phyloP scores from a whole-genome alignment of 305 asterid species.

The Solanum hybrid region DNA sequence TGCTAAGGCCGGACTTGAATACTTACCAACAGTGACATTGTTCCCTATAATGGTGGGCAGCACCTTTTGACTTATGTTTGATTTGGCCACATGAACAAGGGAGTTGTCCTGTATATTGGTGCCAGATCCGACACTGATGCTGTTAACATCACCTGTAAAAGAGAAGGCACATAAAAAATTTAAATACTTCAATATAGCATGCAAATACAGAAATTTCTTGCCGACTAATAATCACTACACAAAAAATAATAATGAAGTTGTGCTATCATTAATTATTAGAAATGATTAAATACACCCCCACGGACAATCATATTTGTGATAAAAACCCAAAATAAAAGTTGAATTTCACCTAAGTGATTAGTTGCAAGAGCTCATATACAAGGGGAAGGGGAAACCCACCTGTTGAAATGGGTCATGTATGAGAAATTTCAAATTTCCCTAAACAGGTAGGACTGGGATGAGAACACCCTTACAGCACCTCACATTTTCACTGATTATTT shows the following conservation, averaged over 20 bases:
- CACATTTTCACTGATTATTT: neutral
- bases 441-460: neutral
- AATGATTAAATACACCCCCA: neutral
- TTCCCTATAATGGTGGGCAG: constrained; percentile 79
- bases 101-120: constrained; percentile 89
- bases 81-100: constrained; percentile 85
- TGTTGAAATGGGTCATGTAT: neutral
- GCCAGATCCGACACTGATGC: constrained; percentile 70
- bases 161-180: neutral
- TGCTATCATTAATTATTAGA: neutral
- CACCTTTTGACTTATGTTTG: constrained; percentile 60
- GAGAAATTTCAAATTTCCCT: neutral
- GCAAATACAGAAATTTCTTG: neutral
- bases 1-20: neutral
- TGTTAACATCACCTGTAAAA: constrained; percentile 72
- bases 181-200: neutral
- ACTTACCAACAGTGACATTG: constrained; percentile 78
- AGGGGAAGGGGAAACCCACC: neutral
- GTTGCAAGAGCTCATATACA: neutral
- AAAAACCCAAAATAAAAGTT: neutral
- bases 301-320: neutral
- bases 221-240: neutral
- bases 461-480: neutral
- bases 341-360: neutral
- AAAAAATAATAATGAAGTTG: neutral